Conservation (phyloP, 2,329 filamentous ascomycete genomes). For the Incumbomyces lentus region DNA sequence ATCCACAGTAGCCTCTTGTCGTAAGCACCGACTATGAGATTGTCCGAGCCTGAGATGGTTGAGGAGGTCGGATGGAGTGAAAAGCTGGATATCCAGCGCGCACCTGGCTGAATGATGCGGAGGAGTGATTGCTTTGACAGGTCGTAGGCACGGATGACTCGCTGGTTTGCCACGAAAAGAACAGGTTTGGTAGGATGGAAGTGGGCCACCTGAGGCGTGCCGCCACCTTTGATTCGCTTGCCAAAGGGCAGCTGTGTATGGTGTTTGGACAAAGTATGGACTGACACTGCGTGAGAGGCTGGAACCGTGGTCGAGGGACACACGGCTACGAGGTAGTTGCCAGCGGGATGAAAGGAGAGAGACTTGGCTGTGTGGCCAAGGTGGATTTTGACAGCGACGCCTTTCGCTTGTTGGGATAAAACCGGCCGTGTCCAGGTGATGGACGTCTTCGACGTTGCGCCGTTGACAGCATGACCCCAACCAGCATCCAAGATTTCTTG, state of each 20-base stretch:
- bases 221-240: constrained; percentile 55
- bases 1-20: constrained; percentile 93
- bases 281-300: constrained; percentile 60
- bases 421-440: constrained; percentile 78
- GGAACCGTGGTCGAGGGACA: constrained; percentile 53
- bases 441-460: constrained; percentile 48
- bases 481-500: constrained; percentile 71
- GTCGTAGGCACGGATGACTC: constrained; percentile 87
- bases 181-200: constrained; percentile 91
- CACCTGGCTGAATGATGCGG: constrained; percentile 87
- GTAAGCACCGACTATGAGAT: constrained; percentile 88
- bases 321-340: constrained; percentile 88
- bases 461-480: constrained; percentile 78
- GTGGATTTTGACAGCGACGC: constrained; percentile 70
- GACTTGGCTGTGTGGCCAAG: constrained; percentile 74
- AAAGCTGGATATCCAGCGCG: constrained; percentile 87
- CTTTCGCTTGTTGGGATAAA: constrained; percentile 57
- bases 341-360: constrained; percentile 84
- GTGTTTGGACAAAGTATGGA: constrained; percentile 92
- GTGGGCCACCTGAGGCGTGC: constrained; percentile 72
- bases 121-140: constrained; percentile 81
- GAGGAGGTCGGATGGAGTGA: constrained; percentile 78
- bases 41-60: constrained; percentile 85
- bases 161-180: constrained; percentile 93
- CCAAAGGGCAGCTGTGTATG: constrained; percentile 91